Evolutionary conservation across 495 filamentous ascomycete species (phyloP).

Genomic region (Poronia punctata): DNA sequence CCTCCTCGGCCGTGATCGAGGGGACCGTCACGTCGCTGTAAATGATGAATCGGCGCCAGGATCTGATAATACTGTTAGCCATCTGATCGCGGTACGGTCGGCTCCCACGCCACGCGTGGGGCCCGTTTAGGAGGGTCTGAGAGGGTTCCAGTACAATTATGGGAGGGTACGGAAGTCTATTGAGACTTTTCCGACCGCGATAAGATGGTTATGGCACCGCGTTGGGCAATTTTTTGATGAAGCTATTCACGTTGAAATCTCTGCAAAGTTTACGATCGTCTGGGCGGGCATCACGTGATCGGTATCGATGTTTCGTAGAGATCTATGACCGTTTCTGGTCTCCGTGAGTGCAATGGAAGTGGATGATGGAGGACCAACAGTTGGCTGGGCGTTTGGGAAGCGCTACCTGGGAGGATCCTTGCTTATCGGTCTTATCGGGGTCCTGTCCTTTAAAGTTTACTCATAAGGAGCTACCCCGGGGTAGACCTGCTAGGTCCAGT

Average conservation of each 20-base stretch:
- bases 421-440: background rate
- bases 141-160: constrained; percentile 14
- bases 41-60: constrained; percentile 46
- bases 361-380: too few relatives aligned
- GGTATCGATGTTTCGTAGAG: constrained; percentile 10
- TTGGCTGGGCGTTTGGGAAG: too few relatives aligned
- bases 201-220: constrained; percentile 14
- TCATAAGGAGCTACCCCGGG: too few relatives aligned
- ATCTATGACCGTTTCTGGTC: constrained; percentile 14
- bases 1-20: constrained; percentile 51
- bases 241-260: constrained; percentile 25
- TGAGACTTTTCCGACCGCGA: constrained; percentile 20
- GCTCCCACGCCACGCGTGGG: background rate
- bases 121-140: constrained; percentile 10
- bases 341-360: too few relatives aligned
- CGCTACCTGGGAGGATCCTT: too few relatives aligned
- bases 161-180: constrained; percentile 9
- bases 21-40: constrained; percentile 43
- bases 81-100: background rate
- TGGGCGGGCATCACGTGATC: constrained; percentile 32
- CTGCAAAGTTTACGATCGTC: constrained; percentile 24
- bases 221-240: constrained; percentile 18
- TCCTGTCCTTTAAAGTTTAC: too few relatives aligned
- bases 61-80: constrained; percentile 28
- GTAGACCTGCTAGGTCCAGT: too few relatives aligned